Evolutionary conservation across 257 asterid species (phyloP).

Genomic region (Cynanchum wilfordii): DNA sequence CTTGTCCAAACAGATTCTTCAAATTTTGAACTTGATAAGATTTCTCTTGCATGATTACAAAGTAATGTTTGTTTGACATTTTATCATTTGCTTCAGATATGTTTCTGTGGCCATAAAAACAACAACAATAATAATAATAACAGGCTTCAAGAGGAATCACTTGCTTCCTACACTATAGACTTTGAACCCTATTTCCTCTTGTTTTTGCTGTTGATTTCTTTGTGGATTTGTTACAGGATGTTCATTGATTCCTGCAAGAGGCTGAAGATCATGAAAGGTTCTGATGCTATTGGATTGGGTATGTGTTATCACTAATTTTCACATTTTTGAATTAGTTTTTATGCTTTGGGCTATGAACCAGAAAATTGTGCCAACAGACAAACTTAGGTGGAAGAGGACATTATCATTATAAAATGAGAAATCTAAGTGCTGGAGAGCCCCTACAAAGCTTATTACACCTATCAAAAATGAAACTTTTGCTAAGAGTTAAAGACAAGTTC

Average conservation of each 20-base stretch:
- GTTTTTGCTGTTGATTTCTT: background rate
- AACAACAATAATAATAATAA: no score
- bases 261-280: conserved; percentile 24
- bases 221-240: conserved; percentile 9
- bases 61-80: background rate
- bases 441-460: background rate
- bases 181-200: background rate
- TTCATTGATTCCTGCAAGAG: conserved; percentile 27
- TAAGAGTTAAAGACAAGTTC: background rate
- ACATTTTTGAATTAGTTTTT: background rate
- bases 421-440: background rate
- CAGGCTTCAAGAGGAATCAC: background rate
- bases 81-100: background rate
- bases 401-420: no score
- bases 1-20: background rate
- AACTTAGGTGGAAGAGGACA: background rate
- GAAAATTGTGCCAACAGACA: background rate
- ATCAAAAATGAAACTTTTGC: background rate
- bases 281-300: conserved; percentile 28
- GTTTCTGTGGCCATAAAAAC: background rate
- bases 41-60: background rate
- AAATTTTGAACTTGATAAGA: background rate
- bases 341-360: background rate
- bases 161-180: background rate
- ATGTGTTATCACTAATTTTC: background rate